Evolutionary conservation across 495 filamentous ascomycete genomes (phyloP), one percentile per base, ranked within the genome.

Genomic region (Lentithecium fluviatile): DNA sequence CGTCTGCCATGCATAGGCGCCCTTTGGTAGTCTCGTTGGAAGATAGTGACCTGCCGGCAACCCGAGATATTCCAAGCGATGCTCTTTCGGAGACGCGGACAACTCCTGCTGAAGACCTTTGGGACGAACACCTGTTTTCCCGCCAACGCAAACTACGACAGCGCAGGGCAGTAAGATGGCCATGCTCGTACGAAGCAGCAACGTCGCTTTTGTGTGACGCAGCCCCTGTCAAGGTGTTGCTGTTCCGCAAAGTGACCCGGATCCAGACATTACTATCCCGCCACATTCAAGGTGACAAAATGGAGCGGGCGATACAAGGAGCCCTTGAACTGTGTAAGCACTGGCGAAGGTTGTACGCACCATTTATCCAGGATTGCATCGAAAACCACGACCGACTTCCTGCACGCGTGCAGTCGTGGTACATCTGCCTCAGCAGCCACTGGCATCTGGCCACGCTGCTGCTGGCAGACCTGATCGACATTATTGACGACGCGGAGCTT

Each of bases 361-460:
- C 56, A 2, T 79, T 81, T 69, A 75, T 80, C 45, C 56, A 69
- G 26, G 74, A 77, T 63, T 75, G 77, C 45, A 62, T 78, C 17
- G 64, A 68, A 4, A 63, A 78, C 37, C 76, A 78, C 45, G 75
- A 75, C 40, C 26, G 58, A 2, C 64, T 81, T 0, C 76, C 76
- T 2, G 46, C 70, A 20, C 73, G 74, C n/a, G 71, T 81, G 12
- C 77, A 79, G 56, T 78, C 76, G 3, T 79, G 78, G 78, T 80
- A 78, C 29, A 67, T 77, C 29, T 70, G 76, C 15, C 71, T 81
- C 21, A 72, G 71, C 6, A 75, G 73, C 13, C 78, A 79, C 48
- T 81, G 78, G 78, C 72, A 79, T 68, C 70, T 81, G 0, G 78
- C 71, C n/a, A 62, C 69, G 0, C 70, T 81, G 43, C 68, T 81